These are phyloP conservation scores for Takashimella tepidaria DNA, from an alignment of 1,284 basidiomycete species.

Conservation along the genomic window DNA sequence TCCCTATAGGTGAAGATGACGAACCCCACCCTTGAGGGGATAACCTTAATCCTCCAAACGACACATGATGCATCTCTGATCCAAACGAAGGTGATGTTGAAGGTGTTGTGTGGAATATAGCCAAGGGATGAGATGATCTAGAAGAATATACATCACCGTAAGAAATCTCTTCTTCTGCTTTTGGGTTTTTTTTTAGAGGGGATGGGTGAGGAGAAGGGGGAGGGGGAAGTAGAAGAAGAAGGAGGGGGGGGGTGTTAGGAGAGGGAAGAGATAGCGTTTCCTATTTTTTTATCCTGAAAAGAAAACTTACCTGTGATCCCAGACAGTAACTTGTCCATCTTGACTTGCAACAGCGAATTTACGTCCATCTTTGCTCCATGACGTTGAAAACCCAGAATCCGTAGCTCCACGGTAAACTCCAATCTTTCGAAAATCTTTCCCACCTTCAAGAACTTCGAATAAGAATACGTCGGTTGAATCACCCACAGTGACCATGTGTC, in stretches of 20 bases:
- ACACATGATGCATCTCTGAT: conserved; percentile 13
- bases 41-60: background rate
- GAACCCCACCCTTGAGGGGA: background rate
- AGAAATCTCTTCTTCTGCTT: too few species aligned
- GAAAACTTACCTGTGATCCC: conserved; percentile 43
- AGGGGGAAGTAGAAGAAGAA: too few species aligned
- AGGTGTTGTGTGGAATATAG: conserved; percentile 38
- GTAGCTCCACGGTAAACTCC: conserved; percentile 43
- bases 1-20: background rate
- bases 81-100: conserved; percentile 19
- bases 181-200: background rate
- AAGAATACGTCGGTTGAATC: conserved; percentile 46
- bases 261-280: too few species aligned
- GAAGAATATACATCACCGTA: too few species aligned
- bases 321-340: conserved; percentile 48
- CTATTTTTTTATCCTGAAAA: too few species aligned
- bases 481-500: conserved; percentile 46
- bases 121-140: conserved; percentile 39
- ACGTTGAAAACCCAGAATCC: conserved; percentile 44
- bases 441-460: conserved; percentile 44
- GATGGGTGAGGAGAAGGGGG: background rate
- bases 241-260: too few species aligned
- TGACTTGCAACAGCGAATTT: conserved; percentile 48
- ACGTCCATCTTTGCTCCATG: conserved; percentile 47
- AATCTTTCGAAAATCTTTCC: conserved; percentile 40